phyloP scores from a whole-genome alignment of 805 yeast genomes.

The Yarrowia alimentaria region DNA sequence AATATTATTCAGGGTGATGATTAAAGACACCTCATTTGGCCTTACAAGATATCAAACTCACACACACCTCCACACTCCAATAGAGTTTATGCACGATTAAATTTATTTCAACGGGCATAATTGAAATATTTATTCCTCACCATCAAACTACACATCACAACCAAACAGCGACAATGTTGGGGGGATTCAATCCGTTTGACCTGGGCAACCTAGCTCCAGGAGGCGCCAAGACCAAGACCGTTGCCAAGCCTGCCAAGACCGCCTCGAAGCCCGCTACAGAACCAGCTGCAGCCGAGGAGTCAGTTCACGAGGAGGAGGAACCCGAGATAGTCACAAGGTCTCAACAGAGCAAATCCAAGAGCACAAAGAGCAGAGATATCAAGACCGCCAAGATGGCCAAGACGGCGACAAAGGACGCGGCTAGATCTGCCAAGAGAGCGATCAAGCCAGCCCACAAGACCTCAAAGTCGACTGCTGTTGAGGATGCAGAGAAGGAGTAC shows the following conservation, averaged over 20 bases:
- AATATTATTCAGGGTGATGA: too few species aligned
- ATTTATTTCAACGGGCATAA: conserved; percentile 17
- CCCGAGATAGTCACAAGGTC: not conserved
- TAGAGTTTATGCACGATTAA: conserved; percentile 25
- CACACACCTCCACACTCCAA: not conserved
- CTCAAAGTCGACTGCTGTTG: too few species aligned
- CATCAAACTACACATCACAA: not conserved
- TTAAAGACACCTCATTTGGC: not conserved
- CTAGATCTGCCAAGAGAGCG: not conserved
- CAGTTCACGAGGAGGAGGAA: not conserved
- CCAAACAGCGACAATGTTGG: conserved; percentile 11
- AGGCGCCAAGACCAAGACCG: not conserved
- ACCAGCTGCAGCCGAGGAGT: not conserved
- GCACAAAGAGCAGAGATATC: not conserved
- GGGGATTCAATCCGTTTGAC: conserved; percentile 27
- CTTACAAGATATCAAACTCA: too few species aligned
- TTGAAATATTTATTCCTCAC: conserved; percentile 2
- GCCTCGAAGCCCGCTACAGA: not conserved
- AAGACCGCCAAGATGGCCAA: too few species aligned
- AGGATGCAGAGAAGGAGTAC: conserved; percentile 30
- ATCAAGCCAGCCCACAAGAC: conserved; percentile 1
- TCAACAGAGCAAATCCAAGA: too few species aligned
- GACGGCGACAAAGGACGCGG: not conserved
- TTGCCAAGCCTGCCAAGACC: not conserved
- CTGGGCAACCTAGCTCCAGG: not conserved